Percentiles rank a stretch among this genome's conserved stretches.
These are phyloP conservation scores for Candida sojae DNA, from an alignment of 1,139 yeast species.

Conservation along the genomic window DNA sequence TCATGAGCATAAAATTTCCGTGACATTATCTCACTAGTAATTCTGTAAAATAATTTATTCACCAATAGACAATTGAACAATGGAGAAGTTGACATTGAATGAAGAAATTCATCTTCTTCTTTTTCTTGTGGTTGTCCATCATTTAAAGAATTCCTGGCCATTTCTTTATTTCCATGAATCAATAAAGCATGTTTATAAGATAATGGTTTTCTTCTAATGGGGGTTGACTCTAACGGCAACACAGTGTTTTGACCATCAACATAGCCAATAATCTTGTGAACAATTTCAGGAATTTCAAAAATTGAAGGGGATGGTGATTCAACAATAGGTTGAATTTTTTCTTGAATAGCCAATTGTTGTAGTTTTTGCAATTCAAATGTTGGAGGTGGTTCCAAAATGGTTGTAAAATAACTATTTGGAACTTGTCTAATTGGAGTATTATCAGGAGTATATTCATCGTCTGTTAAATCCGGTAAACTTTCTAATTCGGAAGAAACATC, in stretches of 20 bases:
- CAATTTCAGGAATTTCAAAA: slow-evolving; percentile 76
- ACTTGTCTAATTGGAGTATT: slow-evolving; percentile 24
- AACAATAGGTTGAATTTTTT: background rate
- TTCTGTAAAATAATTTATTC: slow-evolving; percentile 62
- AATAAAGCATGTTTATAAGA: slow-evolving; percentile 57
- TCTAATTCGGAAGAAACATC: slow-evolving; percentile 32
- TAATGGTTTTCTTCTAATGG: slow-evolving; percentile 65
- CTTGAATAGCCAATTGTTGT: background rate
- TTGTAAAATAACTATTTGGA: slow-evolving; percentile 5
- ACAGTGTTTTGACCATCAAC: slow-evolving; percentile 52
- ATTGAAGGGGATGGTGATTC: slow-evolving; percentile 38
- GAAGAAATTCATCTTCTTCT: background rate
- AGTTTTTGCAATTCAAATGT: background rate
- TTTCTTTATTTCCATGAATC: slow-evolving; percentile 49
- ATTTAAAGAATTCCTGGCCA: slow-evolving; percentile 56
- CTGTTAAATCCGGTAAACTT: slow-evolving; percentile 38
- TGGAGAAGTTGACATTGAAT: slow-evolving; percentile 14
- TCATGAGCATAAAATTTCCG: slow-evolving; percentile 57
- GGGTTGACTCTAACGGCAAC: slow-evolving; percentile 61
- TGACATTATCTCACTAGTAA: slow-evolving; percentile 56
- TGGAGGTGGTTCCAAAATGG: slow-evolving; percentile 12
- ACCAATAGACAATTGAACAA: slow-evolving; percentile 67
- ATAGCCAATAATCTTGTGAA: slow-evolving; percentile 57
- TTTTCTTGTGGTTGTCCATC: slow-evolving; percentile 13
- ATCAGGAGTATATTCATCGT: slow-evolving; percentile 29